Conservation (phyloP, 768 basidiomycete genomes). For the Hirschioporus abietinus region DNA sequence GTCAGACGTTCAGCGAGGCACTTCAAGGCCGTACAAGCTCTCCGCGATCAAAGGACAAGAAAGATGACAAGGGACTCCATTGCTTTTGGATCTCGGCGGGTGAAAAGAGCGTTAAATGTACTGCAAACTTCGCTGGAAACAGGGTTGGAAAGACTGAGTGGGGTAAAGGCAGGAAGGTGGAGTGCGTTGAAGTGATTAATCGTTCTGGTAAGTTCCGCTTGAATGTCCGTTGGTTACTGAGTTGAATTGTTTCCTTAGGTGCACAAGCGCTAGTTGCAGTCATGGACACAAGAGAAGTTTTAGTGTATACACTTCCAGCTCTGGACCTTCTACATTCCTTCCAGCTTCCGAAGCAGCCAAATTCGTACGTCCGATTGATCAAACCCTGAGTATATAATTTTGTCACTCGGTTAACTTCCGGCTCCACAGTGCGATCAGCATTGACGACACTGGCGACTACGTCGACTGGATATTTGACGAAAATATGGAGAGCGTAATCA, state of each 20-base stretch:
- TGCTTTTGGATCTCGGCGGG: constrained; percentile 51
- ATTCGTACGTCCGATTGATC: constrained; percentile 11
- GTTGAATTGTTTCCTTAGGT: constrained; percentile 24
- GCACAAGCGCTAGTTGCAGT: constrained; percentile 52
- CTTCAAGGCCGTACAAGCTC: constrained; percentile 35
- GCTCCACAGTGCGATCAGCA: constrained; percentile 29
- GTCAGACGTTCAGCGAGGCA: constrained; percentile 7
- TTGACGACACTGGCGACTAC: constrained; percentile 53
- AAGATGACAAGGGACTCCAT: constrained; percentile 20
- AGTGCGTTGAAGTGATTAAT: constrained; percentile 50
- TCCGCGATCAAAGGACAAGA: constrained; percentile 16
- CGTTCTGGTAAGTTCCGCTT: constrained; percentile 45
- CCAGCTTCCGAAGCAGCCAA: constrained; percentile 25
- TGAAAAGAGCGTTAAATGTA: constrained; percentile 50
- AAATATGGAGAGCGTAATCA: constrained; percentile 28
- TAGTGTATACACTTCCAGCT: constrained; percentile 59
- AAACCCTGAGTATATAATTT: background rate
- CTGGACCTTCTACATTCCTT: constrained; percentile 52
- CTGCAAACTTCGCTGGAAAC: constrained; percentile 58
- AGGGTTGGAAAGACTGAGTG: constrained; percentile 64
- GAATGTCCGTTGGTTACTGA: constrained; percentile 3
- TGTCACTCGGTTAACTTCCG: background rate
- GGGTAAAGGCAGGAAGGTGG: constrained; percentile 48
- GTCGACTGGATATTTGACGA: constrained; percentile 36
- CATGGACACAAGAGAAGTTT: constrained; percentile 41